Base-by-base conservation (phyloP, 768 basidiomycete species). In the Suillus alpinus region DNA sequence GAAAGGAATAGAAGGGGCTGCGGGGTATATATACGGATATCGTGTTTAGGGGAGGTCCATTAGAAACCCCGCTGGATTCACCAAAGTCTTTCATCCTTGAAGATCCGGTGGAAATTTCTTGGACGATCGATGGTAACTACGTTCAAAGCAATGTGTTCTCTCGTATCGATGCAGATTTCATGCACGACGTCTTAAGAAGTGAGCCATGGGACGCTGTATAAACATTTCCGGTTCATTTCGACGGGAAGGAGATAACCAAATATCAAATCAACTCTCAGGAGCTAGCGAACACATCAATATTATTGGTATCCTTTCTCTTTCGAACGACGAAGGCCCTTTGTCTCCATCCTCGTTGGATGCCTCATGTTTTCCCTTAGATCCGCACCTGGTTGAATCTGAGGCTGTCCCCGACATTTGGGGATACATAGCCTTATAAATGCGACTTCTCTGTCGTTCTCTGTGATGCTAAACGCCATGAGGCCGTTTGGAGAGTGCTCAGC, bases 41-140 rank as follows among this genome's bases (percentile, higher is more conserved):
- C 18, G 49, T 50, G 49, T 50, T 50, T 50, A 50, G 49, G 49
- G 49, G 49, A 50, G 49, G 49, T 32, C 49, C 32, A 50, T 50
- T 31, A 5, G 31, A 50, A 50, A 50, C 49, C 29, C 10, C 10
- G 31, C 31, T 34, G 6, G 6, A 26, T 26, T 26, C 46, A 47
- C 23, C 44, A 23, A 10, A 13, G 5, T 1, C 7, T 40, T 23
- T 46, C 44, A 14, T 47, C 9, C 13, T 16, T 16, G 46, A 47
- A 7, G 2, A 31, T 50, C 49, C 49, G 10, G 16, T 31, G 18
- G 49, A 50, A 50, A 10, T 18, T 29, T 29, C 47, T 16, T 14
- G 23, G 14, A 26, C 29, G 47, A 49, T 49, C 26, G 47, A n/a
- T n/a, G n/a, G n/a, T 29, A 26, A 47, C 47, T 16, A 49, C 46